Evolutionary conservation across 1,284 basidiomycete genomes (phyloP).

Genomic region (Tilletia caries): DNA sequence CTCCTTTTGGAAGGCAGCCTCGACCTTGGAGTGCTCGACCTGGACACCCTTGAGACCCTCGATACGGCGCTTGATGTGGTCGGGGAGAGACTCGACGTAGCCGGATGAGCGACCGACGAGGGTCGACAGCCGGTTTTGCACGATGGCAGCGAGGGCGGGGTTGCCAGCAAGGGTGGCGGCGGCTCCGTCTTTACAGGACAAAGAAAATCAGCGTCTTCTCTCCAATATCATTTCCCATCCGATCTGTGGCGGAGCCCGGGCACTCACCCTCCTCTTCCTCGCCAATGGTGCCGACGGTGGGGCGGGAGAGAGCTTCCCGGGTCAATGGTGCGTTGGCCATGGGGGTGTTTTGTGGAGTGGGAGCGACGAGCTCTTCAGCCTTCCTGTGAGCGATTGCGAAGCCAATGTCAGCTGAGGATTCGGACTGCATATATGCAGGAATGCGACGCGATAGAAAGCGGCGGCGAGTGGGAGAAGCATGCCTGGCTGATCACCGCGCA

Average conservation of each 20-base stretch:
- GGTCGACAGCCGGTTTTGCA: conserved; percentile 60
- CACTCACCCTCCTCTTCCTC: conserved; percentile 39
- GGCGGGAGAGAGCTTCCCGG: conserved; percentile 64
- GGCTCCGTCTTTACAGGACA: not conserved
- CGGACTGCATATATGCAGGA: not conserved
- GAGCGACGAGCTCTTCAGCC: conserved; percentile 58
- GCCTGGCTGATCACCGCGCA: not conserved
- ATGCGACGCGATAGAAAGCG: not conserved
- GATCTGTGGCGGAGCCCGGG: not conserved
- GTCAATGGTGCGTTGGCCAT: conserved; percentile 68
- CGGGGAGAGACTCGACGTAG: conserved; percentile 80
- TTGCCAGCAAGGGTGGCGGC: conserved; percentile 41
- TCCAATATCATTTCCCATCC: not conserved
- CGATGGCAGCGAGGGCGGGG: conserved; percentile 53
- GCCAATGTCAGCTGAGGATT: not conserved
- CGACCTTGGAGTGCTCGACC: conserved; percentile 84
- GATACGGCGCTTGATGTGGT: conserved; percentile 76
- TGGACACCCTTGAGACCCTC: conserved; percentile 93
- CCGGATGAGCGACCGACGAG: conserved; percentile 77
- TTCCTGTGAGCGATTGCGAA: conserved; percentile 5
- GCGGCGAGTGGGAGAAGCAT: too few species aligned
- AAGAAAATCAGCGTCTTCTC: not conserved
- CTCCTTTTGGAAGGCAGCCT: conserved; percentile 93
- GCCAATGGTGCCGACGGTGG: conserved; percentile 55
- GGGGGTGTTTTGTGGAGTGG: conserved; percentile 78